Conservation (phyloP, 2,329 filamentous ascomycete species). For the Cladosporium cucumerinum region DNA sequence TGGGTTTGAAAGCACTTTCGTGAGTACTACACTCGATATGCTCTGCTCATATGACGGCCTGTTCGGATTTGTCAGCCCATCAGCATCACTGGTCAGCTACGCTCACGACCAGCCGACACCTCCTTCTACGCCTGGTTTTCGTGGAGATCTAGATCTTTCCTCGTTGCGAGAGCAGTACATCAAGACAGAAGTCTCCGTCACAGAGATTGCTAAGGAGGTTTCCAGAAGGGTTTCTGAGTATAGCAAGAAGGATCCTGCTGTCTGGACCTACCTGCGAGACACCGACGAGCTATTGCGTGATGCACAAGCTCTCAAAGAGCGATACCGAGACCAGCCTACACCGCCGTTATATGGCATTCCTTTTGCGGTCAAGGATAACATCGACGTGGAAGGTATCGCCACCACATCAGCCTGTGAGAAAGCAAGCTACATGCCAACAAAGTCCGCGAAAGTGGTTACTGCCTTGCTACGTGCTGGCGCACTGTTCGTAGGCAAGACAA, state of each 20-base stretch:
- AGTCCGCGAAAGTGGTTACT: slow-evolving; percentile 51
- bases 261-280: slow-evolving; percentile 50
- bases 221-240: slow-evolving; percentile 51
- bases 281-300: slow-evolving; percentile 40
- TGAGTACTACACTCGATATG: slow-evolving; percentile 48
- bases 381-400: slow-evolving; percentile 49
- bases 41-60: slow-evolving; percentile 51
- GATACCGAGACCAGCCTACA: slow-evolving; percentile 41
- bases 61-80: slow-evolving; percentile 44
- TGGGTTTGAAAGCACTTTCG: slow-evolving; percentile 48
- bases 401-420: slow-evolving; percentile 53
- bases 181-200: slow-evolving; percentile 42
- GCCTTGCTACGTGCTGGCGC: slow-evolving; percentile 52
- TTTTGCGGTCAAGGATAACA: slow-evolving; percentile 57
- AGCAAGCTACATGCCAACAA: slow-evolving; percentile 47
- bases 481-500: slow-evolving; percentile 59
- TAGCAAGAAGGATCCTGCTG: slow-evolving; percentile 45
- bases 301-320: slow-evolving; percentile 41
- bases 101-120: slow-evolving; percentile 31
- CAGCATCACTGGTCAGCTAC: slow-evolving; percentile 40
- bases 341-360: slow-evolving; percentile 55
- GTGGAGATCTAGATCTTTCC: slow-evolving; percentile 44
- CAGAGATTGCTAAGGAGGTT: slow-evolving; percentile 43
- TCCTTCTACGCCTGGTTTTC: slow-evolving; percentile 39
- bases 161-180: slow-evolving; percentile 46